Base-by-base conservation (phyloP, 2,329 filamentous ascomycete genomes). In the Fusarium beomiforme region DNA sequence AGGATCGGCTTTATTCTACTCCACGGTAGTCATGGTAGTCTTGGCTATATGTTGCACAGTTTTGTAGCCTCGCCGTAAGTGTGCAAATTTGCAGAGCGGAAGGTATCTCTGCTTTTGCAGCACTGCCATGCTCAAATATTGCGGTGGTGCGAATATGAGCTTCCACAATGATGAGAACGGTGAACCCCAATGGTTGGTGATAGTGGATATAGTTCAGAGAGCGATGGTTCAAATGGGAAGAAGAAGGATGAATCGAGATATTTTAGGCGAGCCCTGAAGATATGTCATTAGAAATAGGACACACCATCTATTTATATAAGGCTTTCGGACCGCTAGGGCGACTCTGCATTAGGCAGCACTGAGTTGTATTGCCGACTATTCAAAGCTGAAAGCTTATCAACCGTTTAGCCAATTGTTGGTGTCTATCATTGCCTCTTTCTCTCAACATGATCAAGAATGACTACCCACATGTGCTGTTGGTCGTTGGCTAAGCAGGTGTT, bases 221-320 rank as follows among this genome's bases (percentile, higher is more conserved):
- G 33, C 16, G n/a, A 49, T 17, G 5, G 26, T n/a, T 14, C 31
- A 23, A 23, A 3, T 4, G 29, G 23, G 12, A 11, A 33, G 12
- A 8, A 33, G 26, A 0, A 49, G 7, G 17, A 49, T 14, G 5
- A 9, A 16, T 33, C 29, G 46, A 49, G n/a, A 19, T 14, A 49
- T 49, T 11, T 23, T 49, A n/a, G 7, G 2, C 17, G 8, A 49
- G 17, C 19, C 10, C 1, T 23, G 29, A 33, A 19, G 46, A 14
- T 2, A 3, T 10, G 6, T n/a, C 2, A 12, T 49, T 33, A 3
- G 16, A 3, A 33, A 23, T 10, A 6, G n/a, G 21, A 33, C 3
- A n/a, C 3, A 13, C 2, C 5, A 8, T n/a, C 17, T 23, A 19
- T 49, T 49, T 49, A 23, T 49, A 33, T 8, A 34, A 2, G 7